Conservation (phyloP, 2,329 filamentous ascomycete genomes). For the Emericellopsis atlantica region DNA sequence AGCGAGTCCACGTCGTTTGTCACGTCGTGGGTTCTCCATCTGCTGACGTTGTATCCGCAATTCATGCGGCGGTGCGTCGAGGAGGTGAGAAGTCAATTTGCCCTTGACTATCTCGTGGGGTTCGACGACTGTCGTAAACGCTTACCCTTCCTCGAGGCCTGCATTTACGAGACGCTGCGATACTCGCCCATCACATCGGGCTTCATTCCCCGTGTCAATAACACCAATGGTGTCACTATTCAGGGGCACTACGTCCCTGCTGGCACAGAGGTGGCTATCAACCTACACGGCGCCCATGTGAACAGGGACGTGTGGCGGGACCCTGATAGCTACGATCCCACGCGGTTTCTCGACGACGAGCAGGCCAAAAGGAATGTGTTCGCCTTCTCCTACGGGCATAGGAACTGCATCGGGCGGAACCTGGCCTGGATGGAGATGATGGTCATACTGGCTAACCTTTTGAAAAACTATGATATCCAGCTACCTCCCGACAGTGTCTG, state of each 20-base stretch:
- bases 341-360: constrained; percentile 1
- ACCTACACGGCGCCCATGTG: constrained; percentile 1
- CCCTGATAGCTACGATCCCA: constrained; percentile 1
- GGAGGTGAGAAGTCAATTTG: constrained; percentile 1
- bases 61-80: background rate
- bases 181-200: constrained; percentile 3
- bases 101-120: background rate
- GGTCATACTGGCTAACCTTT: constrained; percentile 1
- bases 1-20: constrained; percentile 3
- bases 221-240: constrained; percentile 1
- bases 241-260: constrained; percentile 3
- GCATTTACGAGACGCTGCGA: constrained; percentile 3
- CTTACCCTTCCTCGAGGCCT: constrained; percentile 1
- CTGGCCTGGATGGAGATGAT: constrained; percentile 3
- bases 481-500: constrained; percentile 1
- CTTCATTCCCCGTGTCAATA: constrained; percentile 1
- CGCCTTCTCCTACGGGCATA: constrained; percentile 3
- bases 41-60: constrained; percentile 1
- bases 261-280: constrained; percentile 3
- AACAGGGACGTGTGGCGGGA: constrained; percentile 2
- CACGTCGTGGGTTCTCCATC: constrained; percentile 1
- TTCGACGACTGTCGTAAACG: constrained; percentile 1
- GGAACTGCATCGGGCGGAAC: constrained; percentile 3
- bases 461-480: constrained; percentile 1
- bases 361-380: constrained; percentile 3